phyloP scores from a whole-genome alignment of 1,139 yeast genomes.

The Debaryomycetaceae sp. region DNA sequence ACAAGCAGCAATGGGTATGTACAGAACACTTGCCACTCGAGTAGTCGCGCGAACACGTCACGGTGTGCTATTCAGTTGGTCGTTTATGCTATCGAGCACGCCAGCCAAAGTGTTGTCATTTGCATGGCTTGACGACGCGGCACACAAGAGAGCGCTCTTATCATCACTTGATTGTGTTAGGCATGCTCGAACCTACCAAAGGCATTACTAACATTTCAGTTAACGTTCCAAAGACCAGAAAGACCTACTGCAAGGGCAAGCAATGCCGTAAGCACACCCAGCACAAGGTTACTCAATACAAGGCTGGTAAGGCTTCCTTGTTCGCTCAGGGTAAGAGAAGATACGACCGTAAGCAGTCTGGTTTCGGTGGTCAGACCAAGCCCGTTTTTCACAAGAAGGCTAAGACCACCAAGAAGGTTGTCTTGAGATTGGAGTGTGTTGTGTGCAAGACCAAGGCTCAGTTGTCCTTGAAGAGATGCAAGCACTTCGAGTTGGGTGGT shows the following conservation, averaged over 20 bases:
- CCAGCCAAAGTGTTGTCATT: no score
- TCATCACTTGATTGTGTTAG: no score
- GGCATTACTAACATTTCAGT: conserved; percentile 53
- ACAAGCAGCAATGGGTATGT: conserved; percentile 15
- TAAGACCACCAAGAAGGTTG: conserved; percentile 99
- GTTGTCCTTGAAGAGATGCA: conserved; percentile 98
- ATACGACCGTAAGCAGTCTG: conserved; percentile 99
- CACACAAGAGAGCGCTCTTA: no score
- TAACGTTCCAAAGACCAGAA: conserved; percentile 99
- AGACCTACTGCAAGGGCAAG: conserved; percentile 99
- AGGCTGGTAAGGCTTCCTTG: conserved; percentile 99
- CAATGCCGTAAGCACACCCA: conserved; percentile 99
- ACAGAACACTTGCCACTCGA: not conserved
- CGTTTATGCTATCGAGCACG: no score
- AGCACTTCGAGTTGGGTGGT: conserved; percentile 99
- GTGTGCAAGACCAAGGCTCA: conserved; percentile 98
- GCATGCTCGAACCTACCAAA: no score
- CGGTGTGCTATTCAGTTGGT: no score
- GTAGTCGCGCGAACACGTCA: no score
- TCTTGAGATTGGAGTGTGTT: conserved; percentile 98
- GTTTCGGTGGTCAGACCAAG: conserved; percentile 99
- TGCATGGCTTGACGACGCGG: no score
- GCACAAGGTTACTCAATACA: conserved; percentile 99
- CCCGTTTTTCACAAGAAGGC: conserved; percentile 99
- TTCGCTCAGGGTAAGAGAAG: conserved; percentile 99